phyloP scores from a whole-genome alignment of 495 filamentous ascomycete genomes.

The Xylaria nigripes region DNA sequence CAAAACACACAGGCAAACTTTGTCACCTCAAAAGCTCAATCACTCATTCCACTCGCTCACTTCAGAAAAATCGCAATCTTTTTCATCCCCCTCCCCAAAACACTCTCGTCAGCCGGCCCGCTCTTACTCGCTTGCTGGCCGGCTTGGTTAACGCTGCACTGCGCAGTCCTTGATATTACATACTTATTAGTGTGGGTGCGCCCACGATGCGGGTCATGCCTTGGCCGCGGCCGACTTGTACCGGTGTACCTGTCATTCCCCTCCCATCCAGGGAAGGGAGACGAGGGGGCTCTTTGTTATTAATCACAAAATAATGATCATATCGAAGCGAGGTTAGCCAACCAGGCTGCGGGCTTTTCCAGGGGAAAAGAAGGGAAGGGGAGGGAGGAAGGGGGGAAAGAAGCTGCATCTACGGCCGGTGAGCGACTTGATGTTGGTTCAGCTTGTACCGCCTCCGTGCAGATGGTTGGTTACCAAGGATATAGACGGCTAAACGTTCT shows the following conservation, averaged over 20 bases:
- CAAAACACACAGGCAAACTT: too few species aligned
- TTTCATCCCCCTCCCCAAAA: background rate
- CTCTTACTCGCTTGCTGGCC: background rate
- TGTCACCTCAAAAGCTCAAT: too few species aligned
- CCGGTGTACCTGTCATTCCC: constrained; percentile 1
- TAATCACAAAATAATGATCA: constrained; percentile 2
- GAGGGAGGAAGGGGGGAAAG: background rate
- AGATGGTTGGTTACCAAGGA: constrained; percentile 6
- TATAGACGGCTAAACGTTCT: background rate
- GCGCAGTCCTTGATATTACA: background rate
- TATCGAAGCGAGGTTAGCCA: constrained; percentile 5
- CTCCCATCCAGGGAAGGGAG: background rate
- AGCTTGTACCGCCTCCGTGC: constrained; percentile 4
- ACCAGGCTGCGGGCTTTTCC: background rate
- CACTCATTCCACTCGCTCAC: too few species aligned
- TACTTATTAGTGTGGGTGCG: background rate
- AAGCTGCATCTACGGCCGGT: constrained; percentile 4
- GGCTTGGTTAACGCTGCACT: background rate
- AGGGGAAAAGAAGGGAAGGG: constrained; percentile 4
- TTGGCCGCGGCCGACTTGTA: background rate
- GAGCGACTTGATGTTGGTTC: constrained; percentile 7
- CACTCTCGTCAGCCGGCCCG: background rate
- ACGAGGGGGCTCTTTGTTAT: background rate
- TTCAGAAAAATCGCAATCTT: background rate
- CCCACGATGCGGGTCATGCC: background rate